phyloP scores from a whole-genome alignment of 2,329 filamentous ascomycete species.

The Xylariaceae sp. region DNA sequence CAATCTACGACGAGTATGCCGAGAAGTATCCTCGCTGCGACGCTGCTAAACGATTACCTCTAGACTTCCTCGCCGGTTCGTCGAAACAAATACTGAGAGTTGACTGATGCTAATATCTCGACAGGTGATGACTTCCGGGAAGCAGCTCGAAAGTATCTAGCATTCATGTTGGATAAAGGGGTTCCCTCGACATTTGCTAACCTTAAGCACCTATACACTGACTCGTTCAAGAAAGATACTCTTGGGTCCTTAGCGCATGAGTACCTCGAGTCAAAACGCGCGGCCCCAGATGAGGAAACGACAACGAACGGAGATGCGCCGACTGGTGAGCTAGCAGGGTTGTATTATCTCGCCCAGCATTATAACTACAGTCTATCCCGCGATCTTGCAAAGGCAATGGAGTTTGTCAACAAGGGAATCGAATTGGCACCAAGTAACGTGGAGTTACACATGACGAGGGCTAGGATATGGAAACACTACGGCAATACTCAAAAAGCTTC shows the following conservation, averaged over 20 bases:
- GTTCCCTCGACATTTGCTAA: conserved; percentile 97
- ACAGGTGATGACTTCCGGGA: conserved; percentile 76
- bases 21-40: conserved; percentile 82
- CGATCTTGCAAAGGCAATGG: conserved; percentile 77
- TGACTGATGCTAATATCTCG: conserved; percentile 1
- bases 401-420: conserved; percentile 83
- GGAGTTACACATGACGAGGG: conserved; percentile 94
- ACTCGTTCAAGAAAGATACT: conserved; percentile 74
- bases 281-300: conserved; percentile 48
- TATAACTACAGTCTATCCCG: conserved; percentile 92
- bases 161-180: conserved; percentile 85
- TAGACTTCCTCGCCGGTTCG: conserved; percentile 82
- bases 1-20: conserved; percentile 81
- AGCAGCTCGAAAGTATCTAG: conserved; percentile 78
- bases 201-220: conserved; percentile 87
- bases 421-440: conserved; percentile 78
- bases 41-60: conserved; percentile 79
- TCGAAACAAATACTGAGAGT: conserved; percentile 3
- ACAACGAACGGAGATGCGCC: conserved; percentile 47
- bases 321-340: conserved; percentile 75
- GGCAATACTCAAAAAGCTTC: conserved; percentile 80
- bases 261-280: conserved; percentile 65
- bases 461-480: conserved; percentile 89
- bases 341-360: conserved; percentile 95
- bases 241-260: conserved; percentile 77